These are phyloP conservation scores for Iris pallida DNA, from an alignment of 116 monocot genomes.

Conservation along the genomic window DNA sequence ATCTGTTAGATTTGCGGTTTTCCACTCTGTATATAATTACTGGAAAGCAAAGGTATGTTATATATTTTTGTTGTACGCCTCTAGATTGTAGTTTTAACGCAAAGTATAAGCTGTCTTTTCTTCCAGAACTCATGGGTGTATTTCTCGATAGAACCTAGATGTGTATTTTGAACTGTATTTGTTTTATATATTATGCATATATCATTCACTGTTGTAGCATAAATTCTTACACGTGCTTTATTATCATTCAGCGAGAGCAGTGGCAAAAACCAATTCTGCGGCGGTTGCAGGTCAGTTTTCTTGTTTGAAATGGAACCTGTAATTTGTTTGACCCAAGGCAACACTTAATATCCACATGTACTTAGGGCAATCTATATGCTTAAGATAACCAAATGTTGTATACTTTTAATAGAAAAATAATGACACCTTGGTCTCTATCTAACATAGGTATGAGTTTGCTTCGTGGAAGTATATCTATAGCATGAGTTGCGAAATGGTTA, in stretches of 20 bases:
- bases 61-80: not conserved
- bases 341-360: not conserved
- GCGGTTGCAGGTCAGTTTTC: constrained; percentile 67
- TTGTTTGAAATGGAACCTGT: constrained; percentile 7
- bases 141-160: no score
- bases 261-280: constrained; percentile 94
- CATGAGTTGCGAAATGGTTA: not conserved
- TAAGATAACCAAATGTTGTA: not conserved
- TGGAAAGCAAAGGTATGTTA: constrained; percentile 81
- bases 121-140: not conserved
- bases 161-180: no score
- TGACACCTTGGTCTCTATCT: not conserved
- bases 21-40: constrained; percentile 80
- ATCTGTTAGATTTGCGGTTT: constrained; percentile 48
- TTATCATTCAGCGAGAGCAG: constrained; percentile 61
- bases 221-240: constrained; percentile 26
- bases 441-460: not conserved
- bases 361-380: not conserved
- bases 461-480: not conserved
- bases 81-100: not conserved
- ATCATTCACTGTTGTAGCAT: constrained; percentile 8
- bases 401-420: not conserved
- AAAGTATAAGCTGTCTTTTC: not conserved
- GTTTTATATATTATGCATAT: no score
- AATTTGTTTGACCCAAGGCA: not conserved